Evolutionary conservation across 805 yeast genomes (phyloP).

Genomic region (Ogataea thermomethanolica): DNA sequence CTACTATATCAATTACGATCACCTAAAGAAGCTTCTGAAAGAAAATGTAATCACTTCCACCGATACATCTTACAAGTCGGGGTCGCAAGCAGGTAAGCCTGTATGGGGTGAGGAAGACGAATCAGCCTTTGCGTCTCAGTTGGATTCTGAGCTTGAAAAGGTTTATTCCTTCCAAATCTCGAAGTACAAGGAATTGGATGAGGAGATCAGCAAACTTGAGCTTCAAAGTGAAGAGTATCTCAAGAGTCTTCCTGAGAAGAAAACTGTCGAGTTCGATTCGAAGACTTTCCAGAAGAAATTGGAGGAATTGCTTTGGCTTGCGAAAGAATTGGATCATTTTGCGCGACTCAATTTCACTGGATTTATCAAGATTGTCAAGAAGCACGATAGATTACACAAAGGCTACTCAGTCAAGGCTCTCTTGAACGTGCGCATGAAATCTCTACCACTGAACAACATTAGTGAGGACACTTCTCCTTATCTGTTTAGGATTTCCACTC

Average conservation of each 20-base stretch:
- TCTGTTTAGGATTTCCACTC: conserved; percentile 72
- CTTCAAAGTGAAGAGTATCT: conserved; percentile 44
- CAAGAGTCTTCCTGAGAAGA: conserved; percentile 19
- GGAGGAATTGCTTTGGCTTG: conserved; percentile 68
- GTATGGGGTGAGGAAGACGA: conserved; percentile 73
- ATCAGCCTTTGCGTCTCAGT: conserved; percentile 57
- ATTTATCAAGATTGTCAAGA: conserved; percentile 88
- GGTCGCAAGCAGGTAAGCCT: conserved; percentile 14
- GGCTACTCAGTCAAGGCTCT: conserved; percentile 87
- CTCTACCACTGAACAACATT: conserved; percentile 73
- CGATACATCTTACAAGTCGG: conserved; percentile 13
- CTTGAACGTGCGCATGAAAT: conserved; percentile 80
- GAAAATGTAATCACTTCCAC: conserved; percentile 47
- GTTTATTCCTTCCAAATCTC: conserved; percentile 69
- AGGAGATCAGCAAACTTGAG: conserved; percentile 63
- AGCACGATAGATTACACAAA: conserved; percentile 89
- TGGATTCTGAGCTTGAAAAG: conserved; percentile 71
- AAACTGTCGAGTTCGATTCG: conserved; percentile 47
- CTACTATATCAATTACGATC: conserved; percentile 63
- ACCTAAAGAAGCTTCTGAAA: conserved; percentile 61
- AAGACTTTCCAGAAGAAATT: conserved; percentile 59
- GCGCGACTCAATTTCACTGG: conserved; percentile 93
- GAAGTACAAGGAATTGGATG: conserved; percentile 66
- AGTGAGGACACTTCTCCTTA: conserved; percentile 93
- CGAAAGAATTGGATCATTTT: conserved; percentile 86